Evolutionary conservation across 2,329 filamentous ascomycete genomes (phyloP), one percentile per base, ranked within the genome.

Genomic region (Colletotrichum orbiculare): DNA sequence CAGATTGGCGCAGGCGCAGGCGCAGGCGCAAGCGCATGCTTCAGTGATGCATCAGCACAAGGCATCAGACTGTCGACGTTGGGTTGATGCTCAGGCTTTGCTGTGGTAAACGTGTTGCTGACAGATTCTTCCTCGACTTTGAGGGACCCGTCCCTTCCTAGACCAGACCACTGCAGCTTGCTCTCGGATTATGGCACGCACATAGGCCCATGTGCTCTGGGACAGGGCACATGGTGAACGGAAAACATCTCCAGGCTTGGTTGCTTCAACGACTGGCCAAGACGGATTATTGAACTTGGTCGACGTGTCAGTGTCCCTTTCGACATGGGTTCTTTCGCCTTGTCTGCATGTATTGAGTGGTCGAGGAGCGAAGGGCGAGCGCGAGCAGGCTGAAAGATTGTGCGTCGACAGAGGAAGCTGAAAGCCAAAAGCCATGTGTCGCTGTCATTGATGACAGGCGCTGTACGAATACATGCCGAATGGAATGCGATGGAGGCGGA

Each of bases 371-470:
- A 64, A 45, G 50, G 34, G 39, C 48, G 35, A n/a, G 25, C 10
- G n/a, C 10, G 49, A 15, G 35, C 43, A 13, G 33, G 8, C 38
- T 49, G 35, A 38, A 42, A 12, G 37, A 11, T 25, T 25, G 25
- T 25, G 25, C 42, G 50, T 39, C 34, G 43, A 41, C 2, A 41
- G 9, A 13, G 34, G 42, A n/a, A 35, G 45, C 42, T 52, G 15
- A 25, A 9, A 12, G 13, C 33, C 25, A 55, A 25, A 9, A 12
- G 13, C 33, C 25, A 55, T 11, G 37, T 49, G 55, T 54, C 41
- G 46, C 62, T 65, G 58, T 62, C 62, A 65, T 62, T 53, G 52
- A 55, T 56, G 58, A 56, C 57, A 62, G 17, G 52, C 50, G 41
- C 25, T 61, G 50, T 41, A 25, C 25, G 25, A 5, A 25, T 5